These are phyloP conservation scores for Aspergillus aculeatus DNA, from an alignment of 2,329 filamentous ascomycete genomes.

Conservation along the genomic window DNA sequence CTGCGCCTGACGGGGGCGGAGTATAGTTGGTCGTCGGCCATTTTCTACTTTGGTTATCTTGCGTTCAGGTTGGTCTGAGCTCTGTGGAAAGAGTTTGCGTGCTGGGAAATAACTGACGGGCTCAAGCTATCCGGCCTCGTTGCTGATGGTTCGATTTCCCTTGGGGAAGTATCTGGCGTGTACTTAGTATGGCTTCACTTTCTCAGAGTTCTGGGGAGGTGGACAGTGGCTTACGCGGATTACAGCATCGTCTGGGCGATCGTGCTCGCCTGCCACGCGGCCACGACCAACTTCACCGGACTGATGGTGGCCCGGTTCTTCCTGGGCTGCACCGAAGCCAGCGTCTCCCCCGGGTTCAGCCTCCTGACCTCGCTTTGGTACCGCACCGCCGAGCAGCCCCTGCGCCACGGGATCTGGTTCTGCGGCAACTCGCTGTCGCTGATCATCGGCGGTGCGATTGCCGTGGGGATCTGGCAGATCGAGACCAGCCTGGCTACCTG, in stretches of 20 bases:
- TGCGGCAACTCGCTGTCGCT: slow-evolving; percentile 29
- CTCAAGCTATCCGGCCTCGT: slow-evolving; percentile 26
- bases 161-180: slow-evolving; percentile 37
- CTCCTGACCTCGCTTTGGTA: slow-evolving; percentile 37
- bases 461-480: slow-evolving; percentile 29
- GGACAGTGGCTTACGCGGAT: not conserved
- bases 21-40: slow-evolving; percentile 24
- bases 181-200: slow-evolving; percentile 16
- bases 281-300: slow-evolving; percentile 38
- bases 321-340: slow-evolving; percentile 44
- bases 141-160: slow-evolving; percentile 37
- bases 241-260: slow-evolving; percentile 31
- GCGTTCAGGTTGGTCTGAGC: slow-evolving; percentile 30
- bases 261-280: slow-evolving; percentile 34
- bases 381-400: slow-evolving; percentile 29
- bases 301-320: slow-evolving; percentile 45
- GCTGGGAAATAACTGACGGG: not conserved
- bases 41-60: slow-evolving; percentile 30
- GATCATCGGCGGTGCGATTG: slow-evolving; percentile 27
- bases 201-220: not conserved
- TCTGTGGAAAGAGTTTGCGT: not conserved
- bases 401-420: slow-evolving; percentile 34
- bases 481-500: slow-evolving; percentile 19
- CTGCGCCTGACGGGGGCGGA: slow-evolving; percentile 22
- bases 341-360: slow-evolving; percentile 35